These are phyloP conservation scores for Aspergillus costaricaensis DNA, from an alignment of 2,329 filamentous ascomycete species.

Conservation along the genomic window DNA sequence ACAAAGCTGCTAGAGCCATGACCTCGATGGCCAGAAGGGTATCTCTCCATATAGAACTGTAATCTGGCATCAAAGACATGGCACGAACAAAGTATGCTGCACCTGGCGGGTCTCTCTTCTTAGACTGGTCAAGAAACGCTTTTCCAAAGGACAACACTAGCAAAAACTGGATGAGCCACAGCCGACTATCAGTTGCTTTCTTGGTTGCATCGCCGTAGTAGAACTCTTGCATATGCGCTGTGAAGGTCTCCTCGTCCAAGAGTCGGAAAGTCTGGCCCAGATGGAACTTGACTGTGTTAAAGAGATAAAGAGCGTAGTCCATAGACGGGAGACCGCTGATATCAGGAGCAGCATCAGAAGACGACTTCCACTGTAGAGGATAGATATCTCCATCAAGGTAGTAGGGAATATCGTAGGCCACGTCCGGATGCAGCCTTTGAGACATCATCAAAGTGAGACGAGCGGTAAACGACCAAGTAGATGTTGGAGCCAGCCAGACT, in stretches of 20 bases:
- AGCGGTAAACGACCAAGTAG: constrained; percentile 27
- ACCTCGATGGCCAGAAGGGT: constrained; percentile 43
- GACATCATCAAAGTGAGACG: constrained; percentile 26
- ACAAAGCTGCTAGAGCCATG: constrained; percentile 40
- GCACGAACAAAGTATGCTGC: constrained; percentile 18
- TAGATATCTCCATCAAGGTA: constrained; percentile 35
- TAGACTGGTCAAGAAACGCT: constrained; percentile 17
- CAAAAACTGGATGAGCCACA: constrained; percentile 29
- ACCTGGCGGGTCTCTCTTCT: constrained; percentile 14
- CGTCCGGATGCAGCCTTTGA: constrained; percentile 25
- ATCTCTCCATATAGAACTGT: constrained; percentile 40
- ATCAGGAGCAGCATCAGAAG: constrained; percentile 28
- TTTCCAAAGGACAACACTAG: constrained; percentile 23
- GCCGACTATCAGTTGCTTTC: constrained; percentile 23
- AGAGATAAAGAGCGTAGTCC: constrained; percentile 26
- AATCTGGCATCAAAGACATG: constrained; percentile 42
- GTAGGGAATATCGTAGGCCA: constrained; percentile 28
- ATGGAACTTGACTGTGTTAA: constrained; percentile 41
- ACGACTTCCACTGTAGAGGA: constrained; percentile 19
- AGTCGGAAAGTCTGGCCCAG: constrained; percentile 41
- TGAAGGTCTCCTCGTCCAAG: constrained; percentile 38
- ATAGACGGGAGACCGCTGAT: constrained; percentile 37
- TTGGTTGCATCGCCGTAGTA: constrained; percentile 24
- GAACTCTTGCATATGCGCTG: constrained; percentile 30
- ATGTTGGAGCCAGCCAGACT: constrained; percentile 29